phyloP scores from a whole-genome alignment of 768 basidiomycete species.

The Auriscalpium vulgare region DNA sequence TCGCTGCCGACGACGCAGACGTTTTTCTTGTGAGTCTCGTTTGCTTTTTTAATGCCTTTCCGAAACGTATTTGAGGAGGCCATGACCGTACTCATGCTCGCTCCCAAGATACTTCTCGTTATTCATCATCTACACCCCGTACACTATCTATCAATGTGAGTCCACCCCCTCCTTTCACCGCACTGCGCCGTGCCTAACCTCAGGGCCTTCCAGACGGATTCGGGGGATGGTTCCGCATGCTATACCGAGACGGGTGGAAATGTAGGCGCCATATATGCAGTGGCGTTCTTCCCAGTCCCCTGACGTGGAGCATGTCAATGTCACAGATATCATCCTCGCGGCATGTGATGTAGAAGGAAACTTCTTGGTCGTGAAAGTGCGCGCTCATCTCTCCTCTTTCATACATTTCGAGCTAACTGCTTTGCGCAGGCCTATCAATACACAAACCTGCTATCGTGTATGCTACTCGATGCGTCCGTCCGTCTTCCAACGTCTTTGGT shows the following conservation, averaged over 20 bases:
- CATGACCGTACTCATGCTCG: not conserved
- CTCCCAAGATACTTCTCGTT: conserved; percentile 64
- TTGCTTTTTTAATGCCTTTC: too few relatives aligned
- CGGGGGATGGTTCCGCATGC: conserved; percentile 72
- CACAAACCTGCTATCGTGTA: conserved; percentile 81
- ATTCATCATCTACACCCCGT: conserved; percentile 73
- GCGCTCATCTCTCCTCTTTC: not conserved
- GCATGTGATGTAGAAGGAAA: conserved; percentile 84
- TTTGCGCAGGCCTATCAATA: conserved; percentile 63
- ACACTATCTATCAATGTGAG: conserved; percentile 83
- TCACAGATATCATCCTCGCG: conserved; percentile 66
- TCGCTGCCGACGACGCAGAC: conserved; percentile 74
- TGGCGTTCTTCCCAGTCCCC: not conserved
- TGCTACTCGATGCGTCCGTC: conserved; percentile 81
- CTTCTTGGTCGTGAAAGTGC: conserved; percentile 73
- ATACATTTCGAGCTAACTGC: not conserved
- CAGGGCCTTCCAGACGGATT: conserved; percentile 52
- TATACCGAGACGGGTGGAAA: conserved; percentile 78
- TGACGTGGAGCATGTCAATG: not conserved
- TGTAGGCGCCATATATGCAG: conserved; percentile 36
- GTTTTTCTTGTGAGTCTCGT: conserved; percentile 61
- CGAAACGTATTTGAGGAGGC: too few relatives aligned
- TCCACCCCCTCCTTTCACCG: not conserved
- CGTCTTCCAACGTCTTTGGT: not conserved
- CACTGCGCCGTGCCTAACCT: not conserved